Evolutionary conservation across 2,329 filamentous ascomycete genomes (phyloP), one percentile per base, ranked within the genome.

Genomic region (Fusarium paranaense): DNA sequence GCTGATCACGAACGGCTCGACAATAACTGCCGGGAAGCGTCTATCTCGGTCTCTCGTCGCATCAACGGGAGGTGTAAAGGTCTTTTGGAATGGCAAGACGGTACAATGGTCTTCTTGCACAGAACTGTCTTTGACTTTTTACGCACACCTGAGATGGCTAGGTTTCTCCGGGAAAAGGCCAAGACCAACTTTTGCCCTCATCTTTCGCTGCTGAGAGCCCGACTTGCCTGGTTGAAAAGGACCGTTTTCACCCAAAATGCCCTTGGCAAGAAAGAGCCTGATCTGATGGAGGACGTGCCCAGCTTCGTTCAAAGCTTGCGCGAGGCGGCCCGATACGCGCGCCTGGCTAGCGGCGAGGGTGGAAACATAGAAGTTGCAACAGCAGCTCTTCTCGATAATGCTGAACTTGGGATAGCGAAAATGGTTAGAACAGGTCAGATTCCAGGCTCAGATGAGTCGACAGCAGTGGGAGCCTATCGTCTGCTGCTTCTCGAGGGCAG

Each of bases 401-500:
- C 35, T 4, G 63, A 67, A 25, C 42, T 42, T 6, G 20, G 8
- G 1, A 25, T 67, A 10, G 33, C n/a, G 1, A 11, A n/a, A 2
- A 68, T 67, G 62, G 27, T 30, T 13, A 38, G 13, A 20, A 38
- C 45, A 22, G 10, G 11, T 5, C 56, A 62, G 25, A 50, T 62
- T 5, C 30, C 56, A 18, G 33, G n/a, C 10, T 11, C 18, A 16
- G n/a, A 67, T n/a, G 2, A 40, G 2, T 62, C 5, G 13, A 47
- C 16, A 14, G 9, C 13, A 10, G 60, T 45, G 14, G 63, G 63
- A 5, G 59, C 40, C 14, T 68, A 47, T 32, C 66, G 63, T 7
- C 56, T 67, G n/a, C 9, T 67, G 13, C n/a, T 68, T 6, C 66
- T 68, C 47, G 66, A 67, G 61, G 10, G 42, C 11, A 3, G 40